phyloP scores from a whole-genome alignment of 805 yeast species.

The Candida koratica region DNA sequence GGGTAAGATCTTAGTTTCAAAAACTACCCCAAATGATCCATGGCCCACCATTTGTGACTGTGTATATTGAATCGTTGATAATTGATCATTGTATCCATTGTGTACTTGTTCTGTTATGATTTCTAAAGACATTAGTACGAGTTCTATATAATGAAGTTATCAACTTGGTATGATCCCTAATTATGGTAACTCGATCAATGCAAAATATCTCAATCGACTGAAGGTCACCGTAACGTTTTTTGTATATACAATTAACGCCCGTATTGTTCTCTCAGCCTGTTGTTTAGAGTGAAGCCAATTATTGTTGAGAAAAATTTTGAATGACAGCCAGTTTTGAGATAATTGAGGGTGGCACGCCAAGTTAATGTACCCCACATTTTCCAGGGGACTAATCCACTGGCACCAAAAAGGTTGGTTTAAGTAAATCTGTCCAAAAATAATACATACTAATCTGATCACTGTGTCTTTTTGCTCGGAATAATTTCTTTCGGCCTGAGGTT shows the following conservation, averaged over 20 bases:
- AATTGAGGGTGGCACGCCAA: constrained; percentile 2
- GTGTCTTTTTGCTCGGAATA: constrained; percentile 15
- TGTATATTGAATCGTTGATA: constrained; percentile 64
- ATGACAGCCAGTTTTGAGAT: constrained; percentile 3
- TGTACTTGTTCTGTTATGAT: constrained; percentile 60
- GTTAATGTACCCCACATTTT: constrained; percentile 7
- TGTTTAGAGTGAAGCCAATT: constrained; percentile 2
- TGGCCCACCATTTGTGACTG: constrained; percentile 93
- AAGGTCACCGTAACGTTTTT: not conserved
- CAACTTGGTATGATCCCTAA: not conserved
- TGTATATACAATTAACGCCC: not conserved
- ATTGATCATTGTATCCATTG: constrained; percentile 67
- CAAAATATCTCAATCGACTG: constrained; percentile 3
- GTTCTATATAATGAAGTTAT: not conserved
- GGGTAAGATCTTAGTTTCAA: constrained; percentile 74
- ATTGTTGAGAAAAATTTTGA: constrained; percentile 7
- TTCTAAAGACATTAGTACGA: constrained; percentile 24
- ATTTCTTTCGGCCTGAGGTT: constrained; percentile 28
- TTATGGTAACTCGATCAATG: constrained; percentile 3
- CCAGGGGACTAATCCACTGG: too few species aligned
- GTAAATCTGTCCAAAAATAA: too few species aligned
- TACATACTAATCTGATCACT: constrained; percentile 36
- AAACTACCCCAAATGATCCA: constrained; percentile 99
- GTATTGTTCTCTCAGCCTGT: not conserved
- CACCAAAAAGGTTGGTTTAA: too few species aligned